These are phyloP conservation scores for Ogataea methanolica DNA, from an alignment of 805 yeast genomes.

Conservation along the genomic window DNA sequence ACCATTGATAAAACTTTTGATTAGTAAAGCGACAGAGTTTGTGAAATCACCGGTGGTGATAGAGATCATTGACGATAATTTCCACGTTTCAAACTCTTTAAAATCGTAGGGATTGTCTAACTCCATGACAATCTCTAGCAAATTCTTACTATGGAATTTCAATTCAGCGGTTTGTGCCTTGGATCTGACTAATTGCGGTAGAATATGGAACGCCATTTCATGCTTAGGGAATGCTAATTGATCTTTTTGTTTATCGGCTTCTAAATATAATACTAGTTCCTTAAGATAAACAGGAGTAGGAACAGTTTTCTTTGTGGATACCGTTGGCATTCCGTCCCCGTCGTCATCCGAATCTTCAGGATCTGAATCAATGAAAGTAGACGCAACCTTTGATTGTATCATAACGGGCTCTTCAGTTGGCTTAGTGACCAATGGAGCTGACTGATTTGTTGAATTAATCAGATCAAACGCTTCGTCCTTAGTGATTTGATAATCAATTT, in stretches of 20 bases:
- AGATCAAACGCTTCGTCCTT: slow-evolving; percentile 7
- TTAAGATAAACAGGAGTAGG: slow-evolving; percentile 63
- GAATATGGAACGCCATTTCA: slow-evolving; percentile 43
- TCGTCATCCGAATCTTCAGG: slow-evolving; percentile 47
- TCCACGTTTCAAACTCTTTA: slow-evolving; percentile 55
- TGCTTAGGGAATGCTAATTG: slow-evolving; percentile 45
- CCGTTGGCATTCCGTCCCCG: slow-evolving; percentile 39
- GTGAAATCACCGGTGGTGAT: slow-evolving; percentile 48
- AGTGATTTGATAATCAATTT: background rate
- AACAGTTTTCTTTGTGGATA: slow-evolving; percentile 32
- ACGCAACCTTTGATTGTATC: background rate
- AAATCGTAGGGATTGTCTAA: slow-evolving; percentile 55
- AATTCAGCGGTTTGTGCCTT: slow-evolving; percentile 66
- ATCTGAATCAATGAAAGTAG: slow-evolving; percentile 23
- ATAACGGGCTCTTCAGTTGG: too few species aligned
- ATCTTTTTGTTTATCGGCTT: slow-evolving; percentile 38
- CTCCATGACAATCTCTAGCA: slow-evolving; percentile 48
- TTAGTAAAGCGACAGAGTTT: slow-evolving; percentile 38
- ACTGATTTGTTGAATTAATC: background rate
- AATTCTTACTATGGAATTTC: slow-evolving; percentile 47
- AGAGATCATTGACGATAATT: slow-evolving; percentile 61
- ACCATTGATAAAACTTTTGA: slow-evolving; percentile 51
- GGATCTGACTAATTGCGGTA: slow-evolving; percentile 58
- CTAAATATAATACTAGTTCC: slow-evolving; percentile 59
- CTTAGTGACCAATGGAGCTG: too few species aligned